Conservation (phyloP, 805 yeast species). For the Candida loeiensis region DNA sequence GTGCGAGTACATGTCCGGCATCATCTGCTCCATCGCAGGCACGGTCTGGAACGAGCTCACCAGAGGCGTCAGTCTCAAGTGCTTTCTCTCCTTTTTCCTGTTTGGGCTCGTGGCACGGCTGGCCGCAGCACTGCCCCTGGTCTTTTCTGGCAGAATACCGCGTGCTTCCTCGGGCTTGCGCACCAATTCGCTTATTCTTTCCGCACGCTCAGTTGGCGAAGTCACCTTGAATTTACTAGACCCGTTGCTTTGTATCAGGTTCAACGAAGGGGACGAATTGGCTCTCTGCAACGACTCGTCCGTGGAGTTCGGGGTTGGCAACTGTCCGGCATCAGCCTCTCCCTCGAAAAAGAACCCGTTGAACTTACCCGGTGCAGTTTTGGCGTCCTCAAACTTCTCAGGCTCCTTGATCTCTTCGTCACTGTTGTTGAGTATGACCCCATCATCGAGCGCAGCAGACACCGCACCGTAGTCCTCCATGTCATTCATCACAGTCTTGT, state of each 20-base stretch:
- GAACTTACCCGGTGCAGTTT: neutral
- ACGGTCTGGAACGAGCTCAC: slow-evolving; percentile 6
- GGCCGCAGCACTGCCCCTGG: slow-evolving; percentile 1
- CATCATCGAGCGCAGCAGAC: slow-evolving; percentile 14
- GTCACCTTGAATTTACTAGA: slow-evolving; percentile 23
- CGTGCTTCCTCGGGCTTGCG: slow-evolving; percentile 7
- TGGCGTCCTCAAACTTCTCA: too few relatives aligned
- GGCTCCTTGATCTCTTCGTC: too few relatives aligned
- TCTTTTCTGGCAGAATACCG: slow-evolving; percentile 4
- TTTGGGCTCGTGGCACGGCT: slow-evolving; percentile 4
- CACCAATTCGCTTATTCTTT: slow-evolving; percentile 10
- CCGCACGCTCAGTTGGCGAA: slow-evolving; percentile 13
- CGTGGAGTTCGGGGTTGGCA: slow-evolving; percentile 16
- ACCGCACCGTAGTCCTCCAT: slow-evolving; percentile 6
- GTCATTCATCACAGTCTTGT: slow-evolving; percentile 5
- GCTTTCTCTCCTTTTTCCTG: slow-evolving; percentile 8
- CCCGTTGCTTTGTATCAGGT: slow-evolving; percentile 32
- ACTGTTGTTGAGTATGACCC: slow-evolving; percentile 5
- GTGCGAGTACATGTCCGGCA: neutral
- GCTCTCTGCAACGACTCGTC: slow-evolving; percentile 12
- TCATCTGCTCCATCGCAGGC: slow-evolving; percentile 2
- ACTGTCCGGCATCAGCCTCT: slow-evolving; percentile 7
- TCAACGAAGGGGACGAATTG: slow-evolving; percentile 18
- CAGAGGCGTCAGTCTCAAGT: slow-evolving; percentile 5
- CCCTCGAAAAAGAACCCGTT: neutral